Conservation (phyloP, 108 stramenopile genomes). For the Skeletonema potamos region DNA sequence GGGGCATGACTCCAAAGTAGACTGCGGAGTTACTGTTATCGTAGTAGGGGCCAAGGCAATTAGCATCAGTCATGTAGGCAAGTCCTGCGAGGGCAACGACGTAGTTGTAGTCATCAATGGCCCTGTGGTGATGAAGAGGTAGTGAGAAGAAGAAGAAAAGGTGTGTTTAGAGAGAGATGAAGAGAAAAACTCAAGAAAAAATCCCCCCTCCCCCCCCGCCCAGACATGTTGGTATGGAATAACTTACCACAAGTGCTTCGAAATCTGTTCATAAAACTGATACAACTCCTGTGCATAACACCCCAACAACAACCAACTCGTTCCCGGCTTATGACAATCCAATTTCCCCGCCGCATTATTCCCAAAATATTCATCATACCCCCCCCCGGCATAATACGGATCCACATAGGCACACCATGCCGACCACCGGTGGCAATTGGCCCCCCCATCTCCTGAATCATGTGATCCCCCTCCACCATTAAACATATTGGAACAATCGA, state of each 20-base stretch:
- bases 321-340: conserved; percentile 81
- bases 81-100: conserved; percentile 80
- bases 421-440: conserved; percentile 78
- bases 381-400: conserved; percentile 80
- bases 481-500: conserved; percentile 60
- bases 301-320: conserved; percentile 76
- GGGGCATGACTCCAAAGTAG: conserved; percentile 67
- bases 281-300: conserved; percentile 90
- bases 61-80: conserved; percentile 80
- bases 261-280: conserved; percentile 89
- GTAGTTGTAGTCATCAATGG: conserved; percentile 86
- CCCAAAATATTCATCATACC: conserved; percentile 73
- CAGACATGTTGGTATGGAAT: too few relatives aligned
- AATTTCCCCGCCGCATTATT: conserved; percentile 51
- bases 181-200: neutral
- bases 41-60: conserved; percentile 66
- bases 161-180: neutral
- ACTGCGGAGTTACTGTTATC: conserved; percentile 54
- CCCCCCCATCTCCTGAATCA: conserved; percentile 16
- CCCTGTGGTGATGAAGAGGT: conserved; percentile 14
- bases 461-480: conserved; percentile 34
- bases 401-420: conserved; percentile 87
- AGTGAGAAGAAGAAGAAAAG: too few relatives aligned
- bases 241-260: conserved; percentile 82
- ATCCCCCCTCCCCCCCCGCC: too few relatives aligned